Percentiles rank a stretch among this genome's conserved stretches.
Evolutionary conservation across 257 asterid species (phyloP).

Genomic region (Capsicum rhomboideum): DNA sequence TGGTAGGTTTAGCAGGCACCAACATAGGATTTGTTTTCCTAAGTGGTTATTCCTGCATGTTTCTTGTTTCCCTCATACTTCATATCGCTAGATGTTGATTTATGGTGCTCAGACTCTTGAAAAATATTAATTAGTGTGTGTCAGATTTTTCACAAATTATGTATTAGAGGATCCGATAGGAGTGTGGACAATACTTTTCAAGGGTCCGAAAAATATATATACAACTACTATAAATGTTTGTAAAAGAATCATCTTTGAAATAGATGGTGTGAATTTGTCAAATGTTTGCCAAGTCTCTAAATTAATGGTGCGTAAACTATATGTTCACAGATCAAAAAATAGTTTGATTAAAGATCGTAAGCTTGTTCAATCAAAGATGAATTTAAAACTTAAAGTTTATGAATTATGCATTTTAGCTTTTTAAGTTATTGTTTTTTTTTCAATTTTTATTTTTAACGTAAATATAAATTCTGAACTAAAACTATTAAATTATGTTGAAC

Average conservation of each 20-base stretch:
- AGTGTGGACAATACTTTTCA: neutral
- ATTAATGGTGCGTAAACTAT: neutral
- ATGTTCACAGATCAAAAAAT: too few relatives aligned
- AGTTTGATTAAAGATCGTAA: too few relatives aligned
- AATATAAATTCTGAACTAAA: too few relatives aligned
- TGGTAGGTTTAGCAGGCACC: constrained; percentile 14
- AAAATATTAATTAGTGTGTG: rapidly evolving
- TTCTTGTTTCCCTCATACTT: constrained; percentile 18
- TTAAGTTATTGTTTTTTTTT: too few relatives aligned
- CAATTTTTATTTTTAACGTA: too few relatives aligned
- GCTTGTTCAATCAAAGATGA: too few relatives aligned
- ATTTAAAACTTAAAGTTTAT: too few relatives aligned
- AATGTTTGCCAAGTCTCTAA: neutral
- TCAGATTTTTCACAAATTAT: rapidly evolving
- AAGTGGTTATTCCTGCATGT: constrained; percentile 24
- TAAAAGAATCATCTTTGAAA: too few relatives aligned
- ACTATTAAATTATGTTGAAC: too few relatives aligned
- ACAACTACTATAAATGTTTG: neutral
- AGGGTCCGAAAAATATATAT: neutral
- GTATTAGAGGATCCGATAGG: neutral
- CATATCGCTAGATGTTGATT: neutral
- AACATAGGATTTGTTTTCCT: constrained; percentile 27
- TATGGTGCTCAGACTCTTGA: neutral
- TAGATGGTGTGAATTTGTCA: too few relatives aligned
- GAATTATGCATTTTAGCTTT: too few relatives aligned